Base-by-base conservation (phyloP, 768 basidiomycete species). In the Serendipita sp. region DNA sequence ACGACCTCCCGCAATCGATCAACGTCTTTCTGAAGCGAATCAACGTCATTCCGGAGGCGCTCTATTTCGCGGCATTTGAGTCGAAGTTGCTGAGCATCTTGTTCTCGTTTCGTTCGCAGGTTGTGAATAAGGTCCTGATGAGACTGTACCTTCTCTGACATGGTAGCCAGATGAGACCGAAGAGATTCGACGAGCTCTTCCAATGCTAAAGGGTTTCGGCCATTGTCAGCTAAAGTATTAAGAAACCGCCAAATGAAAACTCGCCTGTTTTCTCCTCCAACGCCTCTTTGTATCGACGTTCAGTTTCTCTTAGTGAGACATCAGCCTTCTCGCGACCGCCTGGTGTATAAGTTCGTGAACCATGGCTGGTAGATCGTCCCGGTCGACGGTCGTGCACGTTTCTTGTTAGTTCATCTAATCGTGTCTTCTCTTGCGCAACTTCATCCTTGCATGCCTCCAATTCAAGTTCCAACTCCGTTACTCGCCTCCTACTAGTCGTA, bases 211-310 rank as follows among this genome's bases (percentile, higher is more conserved):
- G n/a, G n/a, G n/a, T n/a, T n/a, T n/a, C n/a, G n/a, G n/a, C 56
- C 48, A 28, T 9, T 20, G 63, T 56, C 51, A 3, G 41, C 28
- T n/a, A n/a, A n/a, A n/a, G n/a, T n/a, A n/a, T n/a, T n/a, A n/a
- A n/a, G n/a, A n/a, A n/a, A n/a, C n/a, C n/a, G n/a, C n/a, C n/a
- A n/a, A n/a, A n/a, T n/a, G n/a, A n/a, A n/a, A n/a, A n/a, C n/a
- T 66, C 44, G 91, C 90, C 89, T 77, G 89, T 89, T 71, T 93
- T 93, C 71, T 93, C 90, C 65, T 89, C 86, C 0, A 94, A 86
- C 3, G 82, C 86, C 66, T 88, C 85, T 63, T 79, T 78, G 66
- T 92, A 90, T 60, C 84, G 75, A 53, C 63, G 73, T 65, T 69
- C 71, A 56, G 24, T 58, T 33, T 58, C 53, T 58, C 53, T 13